Evolutionary conservation across 805 yeast species (phyloP).

Genomic region (Myxozyma geophila): DNA sequence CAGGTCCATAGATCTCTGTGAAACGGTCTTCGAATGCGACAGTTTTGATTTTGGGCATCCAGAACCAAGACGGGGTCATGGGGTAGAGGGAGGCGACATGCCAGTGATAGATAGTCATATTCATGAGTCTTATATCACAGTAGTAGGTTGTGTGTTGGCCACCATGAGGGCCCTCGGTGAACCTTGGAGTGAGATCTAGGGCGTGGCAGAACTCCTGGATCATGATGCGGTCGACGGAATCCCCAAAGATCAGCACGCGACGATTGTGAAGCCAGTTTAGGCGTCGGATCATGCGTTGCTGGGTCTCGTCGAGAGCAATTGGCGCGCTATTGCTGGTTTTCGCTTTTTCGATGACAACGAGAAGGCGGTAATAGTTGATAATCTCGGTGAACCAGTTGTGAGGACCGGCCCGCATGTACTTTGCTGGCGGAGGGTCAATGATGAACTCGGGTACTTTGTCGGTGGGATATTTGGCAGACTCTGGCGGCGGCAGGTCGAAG

Average conservation of each 20-base stretch:
- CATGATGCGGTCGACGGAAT: conserved; percentile 35
- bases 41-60: conserved; percentile 28
- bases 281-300: conserved; percentile 20
- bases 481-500: conserved; percentile 24
- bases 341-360: conserved; percentile 5
- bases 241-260: conserved; percentile 32
- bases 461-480: conserved; percentile 27
- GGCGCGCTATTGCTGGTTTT: background rate
- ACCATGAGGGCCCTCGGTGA: conserved; percentile 15
- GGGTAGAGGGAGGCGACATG: conserved; percentile 33
- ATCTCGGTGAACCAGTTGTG: conserved; percentile 27
- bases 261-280: conserved; percentile 32
- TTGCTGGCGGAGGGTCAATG: conserved; percentile 18
- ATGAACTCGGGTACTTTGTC: conserved; percentile 24
- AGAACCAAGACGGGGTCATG: conserved; percentile 33
- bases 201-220: conserved; percentile 29
- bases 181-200: background rate
- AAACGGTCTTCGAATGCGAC: conserved; percentile 35
- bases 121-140: conserved; percentile 23
- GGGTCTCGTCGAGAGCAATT: conserved; percentile 3
- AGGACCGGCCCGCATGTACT: conserved; percentile 14
- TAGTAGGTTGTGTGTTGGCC: conserved; percentile 32
- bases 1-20: conserved; percentile 21
- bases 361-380: conserved; percentile 4
- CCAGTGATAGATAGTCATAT: conserved; percentile 33